A percentile compares a stretch with the other conserved stretches of the same genome.
phyloP scores from a whole-genome alignment of 2,329 filamentous ascomycete species.

The Pyrenophora teres region DNA sequence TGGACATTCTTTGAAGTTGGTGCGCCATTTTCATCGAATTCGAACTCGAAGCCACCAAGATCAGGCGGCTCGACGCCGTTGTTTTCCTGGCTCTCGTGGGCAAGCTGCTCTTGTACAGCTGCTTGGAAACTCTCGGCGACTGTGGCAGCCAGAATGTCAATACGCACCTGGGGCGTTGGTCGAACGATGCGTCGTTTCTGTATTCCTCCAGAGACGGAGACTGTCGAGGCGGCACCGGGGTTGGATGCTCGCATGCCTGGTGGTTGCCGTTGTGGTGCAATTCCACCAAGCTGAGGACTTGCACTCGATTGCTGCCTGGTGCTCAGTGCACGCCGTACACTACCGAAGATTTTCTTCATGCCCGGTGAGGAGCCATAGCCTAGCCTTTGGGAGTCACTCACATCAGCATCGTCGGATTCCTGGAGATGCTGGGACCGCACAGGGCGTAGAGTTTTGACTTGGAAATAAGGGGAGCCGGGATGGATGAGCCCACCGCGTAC shows the following conservation, averaged over 20 bases:
- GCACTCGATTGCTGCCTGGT: constrained; percentile 52
- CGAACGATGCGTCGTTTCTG: constrained; percentile 41
- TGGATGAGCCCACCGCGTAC: constrained; percentile 85
- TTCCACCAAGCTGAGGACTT: constrained; percentile 28
- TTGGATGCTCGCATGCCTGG: constrained; percentile 37
- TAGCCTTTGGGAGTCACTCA: constrained; percentile 28
- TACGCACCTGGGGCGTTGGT: constrained; percentile 60
- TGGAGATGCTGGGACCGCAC: constrained; percentile 41
- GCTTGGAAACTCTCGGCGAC: constrained; percentile 79
- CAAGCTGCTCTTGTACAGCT: constrained; percentile 68
- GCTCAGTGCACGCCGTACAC: constrained; percentile 80
- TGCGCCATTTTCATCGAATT: constrained; percentile 36
- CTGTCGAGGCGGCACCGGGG: constrained; percentile 29
- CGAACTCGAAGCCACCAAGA: constrained; percentile 43
- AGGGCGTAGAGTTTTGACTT: constrained; percentile 50
- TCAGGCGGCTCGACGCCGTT: constrained; percentile 23
- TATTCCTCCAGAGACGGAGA: constrained; percentile 34
- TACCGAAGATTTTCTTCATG: constrained; percentile 84
- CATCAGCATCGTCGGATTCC: constrained; percentile 33
- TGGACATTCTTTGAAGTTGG: constrained; percentile 14
- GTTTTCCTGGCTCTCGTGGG: constrained; percentile 35
- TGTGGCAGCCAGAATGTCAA: constrained; percentile 81
- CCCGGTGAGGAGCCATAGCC: constrained; percentile 58
- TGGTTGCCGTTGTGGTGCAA: constrained; percentile 28
- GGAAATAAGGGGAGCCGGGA: constrained; percentile 80